Percentiles rank a stretch among this genome's conserved stretches.
These are phyloP conservation scores for Fistulina hepatica DNA, from an alignment of 1,284 basidiomycete species.

Conservation along the genomic window DNA sequence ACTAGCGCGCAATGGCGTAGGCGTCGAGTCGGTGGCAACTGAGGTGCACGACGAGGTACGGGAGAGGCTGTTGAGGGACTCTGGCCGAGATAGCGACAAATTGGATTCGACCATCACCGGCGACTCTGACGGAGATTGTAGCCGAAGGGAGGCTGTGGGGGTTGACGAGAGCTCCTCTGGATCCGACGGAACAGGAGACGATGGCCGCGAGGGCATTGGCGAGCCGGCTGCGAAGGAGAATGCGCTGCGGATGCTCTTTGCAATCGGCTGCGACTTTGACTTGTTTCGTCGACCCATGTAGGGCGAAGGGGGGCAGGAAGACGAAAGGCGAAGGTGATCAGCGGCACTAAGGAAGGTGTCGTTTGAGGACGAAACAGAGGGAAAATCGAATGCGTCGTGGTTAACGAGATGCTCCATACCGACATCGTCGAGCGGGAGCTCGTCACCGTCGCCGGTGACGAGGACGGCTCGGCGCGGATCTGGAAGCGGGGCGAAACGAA, in stretches of 20 bases:
- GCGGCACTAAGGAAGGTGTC: slow-evolving; percentile 26
- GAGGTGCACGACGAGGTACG: slow-evolving; percentile 30
- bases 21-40: slow-evolving; percentile 5
- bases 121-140: slow-evolving; percentile 11
- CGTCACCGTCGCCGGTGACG: slow-evolving; percentile 31
- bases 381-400: slow-evolving; percentile 11
- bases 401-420: slow-evolving; percentile 11
- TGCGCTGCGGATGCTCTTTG: slow-evolving; percentile 24
- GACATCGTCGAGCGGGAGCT: slow-evolving; percentile 26
- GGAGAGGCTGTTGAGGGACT: slow-evolving; percentile 36
- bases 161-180: slow-evolving; percentile 18
- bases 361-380: slow-evolving; percentile 17
- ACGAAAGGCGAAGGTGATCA: slow-evolving; percentile 22
- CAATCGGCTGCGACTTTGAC: slow-evolving; percentile 21
- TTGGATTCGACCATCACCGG: slow-evolving; percentile 18
- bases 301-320: slow-evolving; percentile 23
- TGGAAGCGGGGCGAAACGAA: slow-evolving; percentile 71
- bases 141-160: slow-evolving; percentile 14
- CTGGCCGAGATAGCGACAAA: slow-evolving; percentile 28
- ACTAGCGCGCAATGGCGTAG: slow-evolving; percentile 6
- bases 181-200: slow-evolving; percentile 25
- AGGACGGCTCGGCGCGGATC: slow-evolving; percentile 46
- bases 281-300: slow-evolving; percentile 13
- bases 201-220: slow-evolving; percentile 21
- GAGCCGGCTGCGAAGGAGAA: slow-evolving; percentile 21